Evolutionary conservation across 495 filamentous ascomycete genomes (phyloP).

Genomic region (Alectoria sarmentosa): DNA sequence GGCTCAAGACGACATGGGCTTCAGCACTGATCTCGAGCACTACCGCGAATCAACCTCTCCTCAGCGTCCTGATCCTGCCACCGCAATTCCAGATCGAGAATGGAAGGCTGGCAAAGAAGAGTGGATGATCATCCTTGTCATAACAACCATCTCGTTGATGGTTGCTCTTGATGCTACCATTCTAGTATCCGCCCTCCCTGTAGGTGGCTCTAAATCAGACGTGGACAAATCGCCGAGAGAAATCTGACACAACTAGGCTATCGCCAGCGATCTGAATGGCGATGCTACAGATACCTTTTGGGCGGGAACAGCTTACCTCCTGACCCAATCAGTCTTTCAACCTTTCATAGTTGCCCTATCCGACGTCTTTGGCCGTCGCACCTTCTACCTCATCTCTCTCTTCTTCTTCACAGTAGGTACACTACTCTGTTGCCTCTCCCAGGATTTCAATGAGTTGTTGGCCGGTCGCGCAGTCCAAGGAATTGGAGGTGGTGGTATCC

Average conservation of each 20-base stretch:
- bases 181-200: constrained; percentile 39
- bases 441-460: constrained; percentile 26
- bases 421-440: background rate
- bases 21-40: background rate
- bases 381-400: background rate
- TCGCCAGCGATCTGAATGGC: constrained; percentile 39
- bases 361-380: background rate
- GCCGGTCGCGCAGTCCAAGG: constrained; percentile 34
- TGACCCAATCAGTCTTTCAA: constrained; percentile 41
- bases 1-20: too few species aligned
- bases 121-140: constrained; percentile 33
- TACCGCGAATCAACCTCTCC: background rate
- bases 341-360: constrained; percentile 44
- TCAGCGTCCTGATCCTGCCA: too few species aligned
- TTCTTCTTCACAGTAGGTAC: background rate
- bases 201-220: background rate
- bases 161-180: constrained; percentile 52
- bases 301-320: constrained; percentile 48
- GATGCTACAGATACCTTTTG: constrained; percentile 46
- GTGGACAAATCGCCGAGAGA: background rate
- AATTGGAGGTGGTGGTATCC: constrained; percentile 33
- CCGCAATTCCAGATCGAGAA: background rate
- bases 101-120: constrained; percentile 1
- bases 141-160: constrained; percentile 44
- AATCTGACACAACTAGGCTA: constrained; percentile 10